Evolutionary conservation across 805 yeast genomes (phyloP), one percentile per base, ranked within the genome.

Genomic region (Starmerella kuoi): DNA sequence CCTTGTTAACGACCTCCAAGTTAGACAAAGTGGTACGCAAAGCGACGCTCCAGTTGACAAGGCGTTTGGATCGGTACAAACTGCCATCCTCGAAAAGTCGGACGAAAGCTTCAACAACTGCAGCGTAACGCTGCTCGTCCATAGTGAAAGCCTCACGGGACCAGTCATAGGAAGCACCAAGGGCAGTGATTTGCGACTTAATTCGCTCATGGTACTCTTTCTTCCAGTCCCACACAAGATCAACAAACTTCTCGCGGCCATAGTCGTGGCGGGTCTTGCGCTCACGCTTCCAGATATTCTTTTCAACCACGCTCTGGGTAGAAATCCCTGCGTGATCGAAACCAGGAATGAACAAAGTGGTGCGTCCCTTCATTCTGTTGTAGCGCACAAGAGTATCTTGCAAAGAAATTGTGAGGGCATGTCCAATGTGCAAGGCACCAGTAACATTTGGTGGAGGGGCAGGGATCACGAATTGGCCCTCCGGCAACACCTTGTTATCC

Each of bases 401-500:
- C 58, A 91, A 81, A 27, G 97, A 70, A 48, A 87, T 83, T 15
- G 98, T 91, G 61, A 91, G 73, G 23, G 97, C 98, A 64, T 91
- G 98, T 55, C 98, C 98, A 63, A 91, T 91, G 64, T 91, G 98
- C 54, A 91, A 72, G 36, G 97, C 96, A 66, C 98, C 98, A 37
- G 98, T 91, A 51, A 91, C 94, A 62, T 91, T 91, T 60, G 98
- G 98, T 49, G 98, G 98, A 31, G 98, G 98, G n/a, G 95, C 91
- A 31, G 97, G 96, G 56, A 91, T 84, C 49, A 80, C 72, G 65
- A 88, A 91, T 17, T 70, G 59, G 54, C 97, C 97, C 57, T 76
- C 87, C 33, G 91, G 82, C 59, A 79, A 79, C 52, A 74, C 57
- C 35, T 77, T 64, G 35, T 96, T 96, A 57, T 78, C 77, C 44